Evolutionary conservation across 78 protist species (phyloP), one percentile per base, ranked within the genome.

Genomic region (Dictyostelium firmibasis): DNA sequence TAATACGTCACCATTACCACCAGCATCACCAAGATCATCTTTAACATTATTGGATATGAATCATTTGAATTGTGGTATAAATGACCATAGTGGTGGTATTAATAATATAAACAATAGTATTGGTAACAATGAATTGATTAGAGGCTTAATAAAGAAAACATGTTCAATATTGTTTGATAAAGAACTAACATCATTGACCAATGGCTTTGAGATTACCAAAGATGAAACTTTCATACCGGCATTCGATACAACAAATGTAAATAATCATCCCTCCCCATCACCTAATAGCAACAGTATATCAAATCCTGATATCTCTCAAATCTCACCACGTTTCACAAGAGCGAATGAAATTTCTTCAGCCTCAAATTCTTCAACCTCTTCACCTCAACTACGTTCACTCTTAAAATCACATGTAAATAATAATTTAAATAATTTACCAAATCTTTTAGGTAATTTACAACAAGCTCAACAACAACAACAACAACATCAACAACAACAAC

Each of bases 21-120:
- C 94, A 14, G 79, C 94, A 14, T 89, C 94, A 25, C 94, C 94
- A 6, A 81, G 94, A 70, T 76, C 84, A n/a, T 81, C 87, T 4
- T 44, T 89, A 18, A 81, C 76, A 23, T 50, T 88, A 27, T 27
- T 18, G 27, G 36, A 72, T 31, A 33, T 33, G 14, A 72, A 33
- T 18, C 79, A 72, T 57, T 57, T 57, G 23, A 72, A 72, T 72
- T 83, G 78, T 31, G 92, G 64, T 7, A 18, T 38, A 14, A 77
- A 23, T 38, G 53, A 35, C 14, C 10, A 38, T 11, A 67, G 75
- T 27, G 33, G 75, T 20, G 14, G 64, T 53, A 20, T 2, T 27
- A 67, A 27, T 27, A 29, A 5, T 67, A 29, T n/a, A 11, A 67
- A 27, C 27, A 67, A 67, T 27, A 31, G 27, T 0, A 33, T 27